Evolutionary conservation across 192 early-diverging fungal species (phyloP), one percentile per base, ranked within the genome.

Genomic region (Coemansia sp.): DNA sequence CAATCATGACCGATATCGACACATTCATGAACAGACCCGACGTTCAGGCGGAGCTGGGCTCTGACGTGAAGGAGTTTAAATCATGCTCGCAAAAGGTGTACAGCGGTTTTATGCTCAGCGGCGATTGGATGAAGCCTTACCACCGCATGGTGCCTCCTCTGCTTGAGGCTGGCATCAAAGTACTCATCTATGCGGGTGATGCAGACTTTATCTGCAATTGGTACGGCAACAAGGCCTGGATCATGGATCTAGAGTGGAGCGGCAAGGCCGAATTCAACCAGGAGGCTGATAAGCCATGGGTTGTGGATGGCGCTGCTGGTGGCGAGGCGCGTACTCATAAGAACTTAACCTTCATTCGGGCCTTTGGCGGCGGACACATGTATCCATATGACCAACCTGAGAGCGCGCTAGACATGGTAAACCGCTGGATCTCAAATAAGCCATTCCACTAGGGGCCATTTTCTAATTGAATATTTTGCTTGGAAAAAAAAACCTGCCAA

Each of bases 201-300:
- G 92, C 92, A 3, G 94, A 96, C 78, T 96, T 88, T 73, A 95
- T 95, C 65, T 96, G 94, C 87, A 94, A 94, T 80, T 93, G 89
- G 88, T 84, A 87, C 42, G 89, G 84, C 60, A 96, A 96, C 86
- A 94, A 94, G 86, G 92, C 90, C 0, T 97, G 95, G 95, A 74
- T 90, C 5, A 69, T 91, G 39, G 91, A 87, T 35, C 79, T 99
- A 18, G 85, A 90, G 37, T 99, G 97, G 97, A 73, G 75, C 51
- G 92, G 93, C 36, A 81, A 88, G 73, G 60, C 79, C 1, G 88
- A 83, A 21, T 94, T 94, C 83, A 75, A 84, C 37, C 70, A 71
- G 33, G 89, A 89, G 42, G 63, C 85, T 31, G 94, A 95, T 69
- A 64, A 69, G 33, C 71, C 76, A 10, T 99, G 94, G 94, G 62